Percentiles rank a stretch among this genome's conserved stretches.
These are phyloP conservation scores for Aureobasidium sp. DNA, from an alignment of 2,329 filamentous ascomycete species.

Conservation along the genomic window DNA sequence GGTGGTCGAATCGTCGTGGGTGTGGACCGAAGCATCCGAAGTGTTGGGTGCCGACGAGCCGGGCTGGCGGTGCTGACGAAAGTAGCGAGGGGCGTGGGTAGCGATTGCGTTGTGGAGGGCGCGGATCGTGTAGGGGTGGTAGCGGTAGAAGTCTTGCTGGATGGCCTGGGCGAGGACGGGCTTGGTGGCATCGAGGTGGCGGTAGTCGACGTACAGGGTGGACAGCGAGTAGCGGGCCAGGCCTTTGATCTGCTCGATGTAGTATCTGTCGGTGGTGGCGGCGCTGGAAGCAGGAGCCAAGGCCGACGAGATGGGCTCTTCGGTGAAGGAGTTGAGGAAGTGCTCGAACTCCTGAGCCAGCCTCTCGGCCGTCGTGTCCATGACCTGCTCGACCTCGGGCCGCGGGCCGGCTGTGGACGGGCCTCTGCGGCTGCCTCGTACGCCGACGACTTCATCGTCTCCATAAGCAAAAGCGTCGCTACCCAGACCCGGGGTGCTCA, in stretches of 20 bases:
- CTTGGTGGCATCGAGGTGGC: conserved; percentile 49
- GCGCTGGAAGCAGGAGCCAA: conserved; percentile 51
- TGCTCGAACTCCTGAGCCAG: conserved; percentile 69
- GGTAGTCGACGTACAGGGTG: conserved; percentile 79
- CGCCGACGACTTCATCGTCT: conserved; percentile 53
- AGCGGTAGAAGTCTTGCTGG: conserved; percentile 86
- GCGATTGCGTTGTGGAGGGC: conserved; percentile 88
- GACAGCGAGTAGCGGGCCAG: conserved; percentile 68
- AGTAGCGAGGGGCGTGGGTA: conserved; percentile 91
- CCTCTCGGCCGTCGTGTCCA: conserved; percentile 66
- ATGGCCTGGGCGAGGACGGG: conserved; percentile 71
- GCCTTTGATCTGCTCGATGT: conserved; percentile 72
- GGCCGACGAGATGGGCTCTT: conserved; percentile 13
- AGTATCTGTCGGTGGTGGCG: conserved; percentile 70
- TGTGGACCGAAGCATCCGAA: conserved; percentile 54
- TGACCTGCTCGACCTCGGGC: conserved; percentile 58
- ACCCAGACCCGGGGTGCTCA: conserved; percentile 38
- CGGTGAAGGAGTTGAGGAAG: conserved; percentile 62
- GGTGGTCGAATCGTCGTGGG: conserved; percentile 47
- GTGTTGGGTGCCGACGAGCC: conserved; percentile 62
- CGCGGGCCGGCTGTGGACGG: conserved; percentile 35
- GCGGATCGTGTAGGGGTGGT: conserved; percentile 80
- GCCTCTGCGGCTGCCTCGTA: conserved; percentile 37
- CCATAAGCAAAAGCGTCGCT: conserved; percentile 51
- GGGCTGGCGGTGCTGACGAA: conserved; percentile 81